These are phyloP conservation scores for Eremothecium coryli DNA, from an alignment of 1,139 yeast genomes.

Conservation along the genomic window DNA sequence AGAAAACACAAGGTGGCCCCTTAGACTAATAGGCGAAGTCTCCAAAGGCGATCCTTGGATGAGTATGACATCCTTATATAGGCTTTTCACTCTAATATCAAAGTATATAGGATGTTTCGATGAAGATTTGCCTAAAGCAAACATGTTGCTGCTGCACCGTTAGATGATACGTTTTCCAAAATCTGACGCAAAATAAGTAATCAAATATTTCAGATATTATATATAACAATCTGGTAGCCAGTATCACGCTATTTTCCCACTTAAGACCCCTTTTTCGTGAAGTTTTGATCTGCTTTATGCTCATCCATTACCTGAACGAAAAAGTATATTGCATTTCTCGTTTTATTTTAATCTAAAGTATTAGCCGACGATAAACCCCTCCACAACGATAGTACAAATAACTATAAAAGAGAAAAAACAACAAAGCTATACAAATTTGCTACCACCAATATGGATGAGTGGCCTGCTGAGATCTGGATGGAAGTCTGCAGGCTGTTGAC, in stretches of 20 bases:
- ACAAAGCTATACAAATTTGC: not conserved
- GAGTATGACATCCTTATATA: constrained; percentile 45
- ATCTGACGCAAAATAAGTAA: no score
- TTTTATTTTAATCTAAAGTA: no score
- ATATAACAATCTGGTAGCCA: no score
- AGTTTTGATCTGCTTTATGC: no score
- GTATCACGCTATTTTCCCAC: no score
- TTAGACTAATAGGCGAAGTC: constrained; percentile 43
- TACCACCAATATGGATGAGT: constrained; percentile 3
- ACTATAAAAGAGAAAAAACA: not conserved
- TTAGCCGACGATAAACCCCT: no score
- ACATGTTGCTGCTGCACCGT: no score
- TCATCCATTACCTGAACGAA: no score
- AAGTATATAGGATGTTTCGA: constrained; percentile 20
- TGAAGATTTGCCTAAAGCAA: constrained; percentile 8
- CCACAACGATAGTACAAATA: not conserved
- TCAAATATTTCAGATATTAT: no score
- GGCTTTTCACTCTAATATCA: constrained; percentile 38
- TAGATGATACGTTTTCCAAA: no score
- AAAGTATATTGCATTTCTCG: no score
- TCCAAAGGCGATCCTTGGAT: constrained; percentile 53
- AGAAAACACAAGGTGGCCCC: constrained; percentile 50
- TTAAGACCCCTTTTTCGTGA: no score
- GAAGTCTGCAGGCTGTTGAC: constrained; percentile 10
- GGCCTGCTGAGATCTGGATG: constrained; percentile 16